phyloP scores from a whole-genome alignment of 1,139 yeast genomes.

The Yamadazyma spencermartinsiae region DNA sequence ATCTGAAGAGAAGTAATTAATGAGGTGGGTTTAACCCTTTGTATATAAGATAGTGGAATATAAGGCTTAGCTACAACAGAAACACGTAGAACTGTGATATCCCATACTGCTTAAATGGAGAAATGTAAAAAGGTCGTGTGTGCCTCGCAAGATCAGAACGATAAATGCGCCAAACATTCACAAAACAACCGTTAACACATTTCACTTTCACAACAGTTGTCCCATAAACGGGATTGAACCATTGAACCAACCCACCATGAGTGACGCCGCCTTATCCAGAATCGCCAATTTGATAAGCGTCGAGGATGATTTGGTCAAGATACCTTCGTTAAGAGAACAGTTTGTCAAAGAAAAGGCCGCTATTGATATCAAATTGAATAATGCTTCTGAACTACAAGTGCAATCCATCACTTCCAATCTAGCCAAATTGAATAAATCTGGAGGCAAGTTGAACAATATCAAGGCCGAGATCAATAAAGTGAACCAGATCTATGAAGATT shows the following conservation, averaged over 20 bases:
- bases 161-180: too few species aligned
- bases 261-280: slow-evolving; percentile 44
- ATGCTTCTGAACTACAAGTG: slow-evolving; percentile 62
- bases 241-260: slow-evolving; percentile 24
- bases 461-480: slow-evolving; percentile 60
- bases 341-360: slow-evolving; percentile 68
- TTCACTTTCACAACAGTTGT: not conserved
- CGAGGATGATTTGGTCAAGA: slow-evolving; percentile 61
- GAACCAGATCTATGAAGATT: slow-evolving; percentile 54
- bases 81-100: too few species aligned
- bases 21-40: too few species aligned
- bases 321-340: slow-evolving; percentile 55
- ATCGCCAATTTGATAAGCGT: slow-evolving; percentile 47
- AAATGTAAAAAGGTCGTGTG: too few species aligned
- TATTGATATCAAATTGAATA: slow-evolving; percentile 67
- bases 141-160: too few species aligned
- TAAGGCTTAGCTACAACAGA: too few species aligned
- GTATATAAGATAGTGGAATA: too few species aligned
- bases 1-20: slow-evolving; percentile 7
- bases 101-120: too few species aligned
- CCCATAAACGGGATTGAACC: not conserved
- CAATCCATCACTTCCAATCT: slow-evolving; percentile 49
- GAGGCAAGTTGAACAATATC: slow-evolving; percentile 44
- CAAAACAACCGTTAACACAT: too few species aligned
- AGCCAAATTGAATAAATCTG: slow-evolving; percentile 36